A percentile compares a stretch with the other conserved stretches of the same genome.
Conservation (phyloP, 306 rosid genomes). For the Calophaca sinica region DNA sequence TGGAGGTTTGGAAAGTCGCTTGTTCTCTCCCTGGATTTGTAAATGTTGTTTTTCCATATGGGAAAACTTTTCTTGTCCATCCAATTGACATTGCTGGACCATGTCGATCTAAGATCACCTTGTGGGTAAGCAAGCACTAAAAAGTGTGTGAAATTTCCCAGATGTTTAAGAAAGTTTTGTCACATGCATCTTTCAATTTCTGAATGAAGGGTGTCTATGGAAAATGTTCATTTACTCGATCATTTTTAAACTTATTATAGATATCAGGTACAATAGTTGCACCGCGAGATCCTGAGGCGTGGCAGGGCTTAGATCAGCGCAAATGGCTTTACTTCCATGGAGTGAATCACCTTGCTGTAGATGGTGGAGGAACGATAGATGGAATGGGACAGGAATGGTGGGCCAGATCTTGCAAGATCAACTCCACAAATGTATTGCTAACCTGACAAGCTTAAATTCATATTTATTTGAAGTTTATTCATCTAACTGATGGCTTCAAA, state of each 20-base stretch:
- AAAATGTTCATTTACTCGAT: constrained; percentile 26
- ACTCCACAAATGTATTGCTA: constrained; percentile 65
- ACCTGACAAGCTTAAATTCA: constrained; percentile 42
- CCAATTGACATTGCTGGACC: constrained; percentile 81
- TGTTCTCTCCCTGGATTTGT: constrained; percentile 58
- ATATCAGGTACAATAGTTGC: constrained; percentile 76
- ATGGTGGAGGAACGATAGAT: constrained; percentile 78
- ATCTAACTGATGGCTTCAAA: constrained; percentile 39
- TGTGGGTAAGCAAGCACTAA: constrained; percentile 54
- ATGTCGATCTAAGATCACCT: constrained; percentile 76
- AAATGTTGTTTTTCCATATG: constrained; percentile 59
- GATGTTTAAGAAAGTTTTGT: constrained; percentile 4
- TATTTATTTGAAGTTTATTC: constrained; percentile 41
- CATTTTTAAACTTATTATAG: constrained; percentile 47
- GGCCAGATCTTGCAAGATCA: constrained; percentile 85
- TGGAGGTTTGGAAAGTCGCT: constrained; percentile 70
- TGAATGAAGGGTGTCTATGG: neutral
- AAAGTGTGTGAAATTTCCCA: constrained; percentile 12
- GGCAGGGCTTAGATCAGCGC: constrained; percentile 65
- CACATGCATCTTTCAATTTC: constrained; percentile 20
- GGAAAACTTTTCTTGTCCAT: constrained; percentile 61
- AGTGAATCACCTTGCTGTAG: constrained; percentile 74
- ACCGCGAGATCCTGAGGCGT: constrained; percentile 71
- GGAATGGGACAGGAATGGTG: constrained; percentile 97
- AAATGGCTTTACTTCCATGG: constrained; percentile 81